These are phyloP conservation scores for Suhomyces sp. DNA, from an alignment of 805 yeast genomes.

Conservation along the genomic window DNA sequence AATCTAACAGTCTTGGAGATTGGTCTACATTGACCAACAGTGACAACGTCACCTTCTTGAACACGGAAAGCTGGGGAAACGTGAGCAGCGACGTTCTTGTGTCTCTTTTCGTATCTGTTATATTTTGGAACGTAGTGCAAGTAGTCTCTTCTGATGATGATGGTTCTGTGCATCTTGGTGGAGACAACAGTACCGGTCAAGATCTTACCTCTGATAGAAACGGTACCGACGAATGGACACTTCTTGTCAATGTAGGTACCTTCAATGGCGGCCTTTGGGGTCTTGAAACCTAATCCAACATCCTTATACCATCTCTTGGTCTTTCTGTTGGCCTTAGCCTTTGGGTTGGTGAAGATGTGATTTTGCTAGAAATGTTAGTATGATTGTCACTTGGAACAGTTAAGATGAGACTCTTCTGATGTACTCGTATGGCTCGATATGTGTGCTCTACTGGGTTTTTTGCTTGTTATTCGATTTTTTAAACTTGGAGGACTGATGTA, in stretches of 20 bases:
- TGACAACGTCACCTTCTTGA: conserved; percentile 96
- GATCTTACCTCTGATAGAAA: conserved; percentile 99
- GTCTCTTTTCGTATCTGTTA: conserved; percentile 99
- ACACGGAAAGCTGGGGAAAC: conserved; percentile 99
- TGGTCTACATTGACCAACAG: conserved; percentile 99
- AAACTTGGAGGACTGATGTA: no score
- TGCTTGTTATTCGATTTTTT: no score
- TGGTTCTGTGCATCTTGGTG: conserved; percentile 99
- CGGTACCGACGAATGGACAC: conserved; percentile 97
- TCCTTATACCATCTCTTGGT: conserved; percentile 99
- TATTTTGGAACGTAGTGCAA: conserved; percentile 99
- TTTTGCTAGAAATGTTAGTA: conserved; percentile 83
- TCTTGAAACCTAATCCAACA: conserved; percentile 99
- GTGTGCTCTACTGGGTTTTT: no score
- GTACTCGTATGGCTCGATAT: no score
- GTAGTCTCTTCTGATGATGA: conserved; percentile 99
- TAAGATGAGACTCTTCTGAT: no score
- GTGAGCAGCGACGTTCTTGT: conserved; percentile 99
- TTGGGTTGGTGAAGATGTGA: conserved; percentile 99
- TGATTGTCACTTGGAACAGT: no score
- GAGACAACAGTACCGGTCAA: conserved; percentile 99
- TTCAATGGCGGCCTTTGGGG: conserved; percentile 98
- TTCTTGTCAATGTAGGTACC: conserved; percentile 99
- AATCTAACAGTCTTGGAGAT: conserved; percentile 99
- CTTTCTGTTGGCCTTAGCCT: conserved; percentile 97